Evolutionary conservation across 176 grass and related monocot genomes (phyloP).

Genomic region (Cenchrus purpureus): DNA sequence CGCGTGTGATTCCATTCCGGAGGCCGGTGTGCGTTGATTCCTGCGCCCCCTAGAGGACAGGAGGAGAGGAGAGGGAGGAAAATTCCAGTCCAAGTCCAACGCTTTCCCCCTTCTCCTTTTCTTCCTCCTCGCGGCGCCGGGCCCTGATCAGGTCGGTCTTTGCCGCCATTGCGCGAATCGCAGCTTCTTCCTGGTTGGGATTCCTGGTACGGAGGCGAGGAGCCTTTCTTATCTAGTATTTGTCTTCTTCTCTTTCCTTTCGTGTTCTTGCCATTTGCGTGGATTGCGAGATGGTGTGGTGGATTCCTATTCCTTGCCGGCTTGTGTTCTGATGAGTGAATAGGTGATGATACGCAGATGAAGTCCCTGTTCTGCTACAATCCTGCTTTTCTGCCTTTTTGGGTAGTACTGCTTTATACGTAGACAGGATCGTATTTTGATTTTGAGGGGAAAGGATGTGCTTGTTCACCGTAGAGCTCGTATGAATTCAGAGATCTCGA

Average conservation of each 20-base stretch:
- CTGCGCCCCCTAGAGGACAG: not conserved
- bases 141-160: not conserved
- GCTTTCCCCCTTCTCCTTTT: not conserved
- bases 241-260: not conserved
- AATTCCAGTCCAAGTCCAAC: not conserved
- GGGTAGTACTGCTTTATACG: not conserved
- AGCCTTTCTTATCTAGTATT: not conserved
- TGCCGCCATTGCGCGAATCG: slow-evolving; percentile 13
- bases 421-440: not conserved
- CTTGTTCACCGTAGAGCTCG: not conserved
- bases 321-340: not conserved
- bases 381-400: not conserved
- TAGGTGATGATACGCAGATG: not conserved
- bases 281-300: not conserved
- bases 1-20: not conserved
- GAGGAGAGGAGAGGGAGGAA: not conserved
- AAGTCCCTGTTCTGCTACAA: not conserved
- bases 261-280: not conserved
- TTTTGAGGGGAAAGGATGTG: not conserved
- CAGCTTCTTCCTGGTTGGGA: not conserved
- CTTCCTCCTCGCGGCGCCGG: not conserved
- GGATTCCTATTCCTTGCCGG: not conserved
- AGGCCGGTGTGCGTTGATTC: slow-evolving; percentile 10
- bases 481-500: not conserved
- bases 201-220: slow-evolving; percentile 23